A percentile compares a stretch with the other conserved stretches of the same genome.
Conservation (phyloP, 1,284 basidiomycete genomes). For the Heliocybe sulcata region DNA sequence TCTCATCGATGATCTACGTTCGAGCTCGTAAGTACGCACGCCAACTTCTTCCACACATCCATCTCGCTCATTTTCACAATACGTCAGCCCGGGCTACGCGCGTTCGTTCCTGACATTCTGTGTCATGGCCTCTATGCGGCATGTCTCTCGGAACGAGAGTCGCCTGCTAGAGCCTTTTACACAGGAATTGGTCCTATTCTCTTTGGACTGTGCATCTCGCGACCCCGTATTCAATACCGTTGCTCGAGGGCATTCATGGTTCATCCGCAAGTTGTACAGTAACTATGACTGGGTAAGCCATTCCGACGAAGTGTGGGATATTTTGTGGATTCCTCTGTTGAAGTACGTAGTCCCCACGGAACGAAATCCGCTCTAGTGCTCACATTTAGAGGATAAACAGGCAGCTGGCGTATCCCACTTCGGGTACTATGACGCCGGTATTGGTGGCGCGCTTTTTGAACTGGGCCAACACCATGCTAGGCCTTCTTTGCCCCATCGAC, state of each 20-base stretch:
- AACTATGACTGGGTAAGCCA: background rate
- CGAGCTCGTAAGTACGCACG: background rate
- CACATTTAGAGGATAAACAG: background rate
- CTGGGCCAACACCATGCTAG: background rate
- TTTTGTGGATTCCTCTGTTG: background rate
- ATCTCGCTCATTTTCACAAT: background rate
- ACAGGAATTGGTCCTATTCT: background rate
- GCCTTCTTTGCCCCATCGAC: background rate
- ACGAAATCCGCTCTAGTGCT: background rate
- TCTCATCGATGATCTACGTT: background rate
- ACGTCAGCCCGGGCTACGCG: background rate
- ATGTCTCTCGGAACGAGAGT: background rate
- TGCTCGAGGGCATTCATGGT: background rate
- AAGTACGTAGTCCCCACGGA: background rate
- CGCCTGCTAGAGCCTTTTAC: background rate
- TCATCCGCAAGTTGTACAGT: background rate
- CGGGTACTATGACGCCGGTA: background rate
- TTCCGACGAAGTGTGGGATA: background rate
- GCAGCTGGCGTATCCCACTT: background rate
- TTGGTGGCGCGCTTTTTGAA: background rate
- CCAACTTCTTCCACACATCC: background rate
- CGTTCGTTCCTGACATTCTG: background rate
- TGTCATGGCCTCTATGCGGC: background rate
- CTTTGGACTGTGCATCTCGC: background rate
- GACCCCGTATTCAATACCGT: background rate